These are phyloP conservation scores for Dissoconium aciculare DNA, from an alignment of 2,329 filamentous ascomycete genomes.

Conservation along the genomic window DNA sequence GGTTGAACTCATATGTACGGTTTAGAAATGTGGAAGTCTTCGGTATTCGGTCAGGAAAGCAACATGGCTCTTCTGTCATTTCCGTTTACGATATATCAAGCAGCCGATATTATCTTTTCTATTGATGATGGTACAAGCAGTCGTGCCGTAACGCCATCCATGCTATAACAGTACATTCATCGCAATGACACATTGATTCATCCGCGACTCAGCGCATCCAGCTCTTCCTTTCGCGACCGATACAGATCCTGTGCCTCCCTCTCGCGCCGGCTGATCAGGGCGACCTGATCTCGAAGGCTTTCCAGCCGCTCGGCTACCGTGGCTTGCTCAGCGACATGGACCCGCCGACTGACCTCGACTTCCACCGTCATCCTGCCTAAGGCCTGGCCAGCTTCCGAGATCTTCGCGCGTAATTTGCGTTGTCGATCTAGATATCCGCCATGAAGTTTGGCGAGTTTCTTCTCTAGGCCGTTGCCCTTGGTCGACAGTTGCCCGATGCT, in stretches of 20 bases:
- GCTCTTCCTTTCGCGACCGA: constrained; percentile 58
- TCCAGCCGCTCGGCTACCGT: constrained; percentile 59
- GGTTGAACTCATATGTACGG: too few relatives aligned
- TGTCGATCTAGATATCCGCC: constrained; percentile 83
- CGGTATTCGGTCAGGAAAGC: too few relatives aligned
- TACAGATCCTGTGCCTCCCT: constrained; percentile 84
- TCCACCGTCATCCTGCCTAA: constrained; percentile 61
- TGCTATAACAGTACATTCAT: too few relatives aligned
- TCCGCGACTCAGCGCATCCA: constrained; percentile 33
- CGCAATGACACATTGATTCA: too few relatives aligned
- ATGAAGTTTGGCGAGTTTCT: constrained; percentile 75
- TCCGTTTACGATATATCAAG: too few relatives aligned
- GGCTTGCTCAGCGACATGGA: constrained; percentile 66
- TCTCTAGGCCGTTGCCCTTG: constrained; percentile 74
- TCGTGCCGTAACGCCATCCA: too few relatives aligned
- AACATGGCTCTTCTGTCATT: too few relatives aligned
- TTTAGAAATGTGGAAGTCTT: too few relatives aligned
- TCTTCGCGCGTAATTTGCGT: constrained; percentile 66
- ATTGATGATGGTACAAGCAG: too few relatives aligned
- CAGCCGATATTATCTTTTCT: too few relatives aligned
- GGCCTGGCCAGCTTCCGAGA: constrained; percentile 51
- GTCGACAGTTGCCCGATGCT: constrained; percentile 60
- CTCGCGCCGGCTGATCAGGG: constrained; percentile 64
- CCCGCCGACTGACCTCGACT: constrained; percentile 56
- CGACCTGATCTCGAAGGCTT: constrained; percentile 66